phyloP scores from a whole-genome alignment of 2,329 filamentous ascomycete species.

The Scytalidium sp. region DNA sequence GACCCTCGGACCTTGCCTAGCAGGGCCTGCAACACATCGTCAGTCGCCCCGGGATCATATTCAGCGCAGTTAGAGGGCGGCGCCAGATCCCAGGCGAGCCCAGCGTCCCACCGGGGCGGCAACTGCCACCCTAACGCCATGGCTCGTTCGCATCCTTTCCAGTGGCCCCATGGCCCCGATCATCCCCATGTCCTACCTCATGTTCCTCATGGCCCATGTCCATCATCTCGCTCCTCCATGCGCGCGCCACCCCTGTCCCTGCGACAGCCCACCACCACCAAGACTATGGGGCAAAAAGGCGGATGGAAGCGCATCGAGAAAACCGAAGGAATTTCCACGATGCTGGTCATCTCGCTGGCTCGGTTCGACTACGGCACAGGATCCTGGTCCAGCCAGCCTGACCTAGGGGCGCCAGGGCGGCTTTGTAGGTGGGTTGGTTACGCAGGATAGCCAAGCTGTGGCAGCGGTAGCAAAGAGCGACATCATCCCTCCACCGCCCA shows the following conservation, averaged over 20 bases:
- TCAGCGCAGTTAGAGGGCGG: neutral
- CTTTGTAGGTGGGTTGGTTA: neutral
- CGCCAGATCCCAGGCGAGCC: neutral
- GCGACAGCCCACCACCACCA: too few relatives aligned
- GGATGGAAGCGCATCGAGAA: neutral
- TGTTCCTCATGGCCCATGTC: neutral
- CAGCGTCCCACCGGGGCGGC: neutral
- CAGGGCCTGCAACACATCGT: too few relatives aligned
- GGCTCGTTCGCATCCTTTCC: neutral
- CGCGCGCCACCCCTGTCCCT: too few relatives aligned
- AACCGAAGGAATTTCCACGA: neutral
- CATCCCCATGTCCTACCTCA: neutral
- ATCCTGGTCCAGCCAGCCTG: too few relatives aligned
- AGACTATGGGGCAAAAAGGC: neutral
- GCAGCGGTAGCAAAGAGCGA: neutral
- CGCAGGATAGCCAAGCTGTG: neutral
- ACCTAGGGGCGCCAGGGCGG: too few relatives aligned
- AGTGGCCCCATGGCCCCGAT: neutral
- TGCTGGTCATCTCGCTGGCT: neutral
- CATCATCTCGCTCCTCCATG: too few relatives aligned
- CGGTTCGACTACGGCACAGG: neutral
- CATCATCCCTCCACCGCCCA: neutral
- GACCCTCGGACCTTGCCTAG: too few relatives aligned
- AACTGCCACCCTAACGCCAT: neutral
- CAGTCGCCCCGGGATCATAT: too few relatives aligned